phyloP scores from a whole-genome alignment of 148 eudicot genomes.

The Rhododendron williamsianum region DNA sequence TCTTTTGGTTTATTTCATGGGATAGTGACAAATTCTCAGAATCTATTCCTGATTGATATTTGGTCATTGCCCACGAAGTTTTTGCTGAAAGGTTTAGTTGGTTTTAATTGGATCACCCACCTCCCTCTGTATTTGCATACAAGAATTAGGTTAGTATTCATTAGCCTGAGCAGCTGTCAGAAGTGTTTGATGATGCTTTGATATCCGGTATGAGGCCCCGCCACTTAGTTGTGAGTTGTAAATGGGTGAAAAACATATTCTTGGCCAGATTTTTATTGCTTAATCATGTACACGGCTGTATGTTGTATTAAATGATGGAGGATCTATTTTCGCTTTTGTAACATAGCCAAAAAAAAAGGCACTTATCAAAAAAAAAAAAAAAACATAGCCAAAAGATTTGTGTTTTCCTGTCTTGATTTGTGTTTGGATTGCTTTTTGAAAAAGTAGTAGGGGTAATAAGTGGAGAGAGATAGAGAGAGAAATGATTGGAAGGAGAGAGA shows the following conservation, averaged over 20 bases:
- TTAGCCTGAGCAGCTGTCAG: constrained; percentile 9
- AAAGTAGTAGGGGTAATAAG: no score
- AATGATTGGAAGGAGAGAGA: no score
- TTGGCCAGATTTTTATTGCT: background rate
- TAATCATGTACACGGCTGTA: constrained; percentile 4
- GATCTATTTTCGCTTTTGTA: background rate
- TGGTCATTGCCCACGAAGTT: background rate
- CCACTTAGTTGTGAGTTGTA: constrained; percentile 12
- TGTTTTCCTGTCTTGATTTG: no score
- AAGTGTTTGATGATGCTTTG: constrained; percentile 8
- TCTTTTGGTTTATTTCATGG: background rate
- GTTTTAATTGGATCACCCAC: constrained; percentile 2
- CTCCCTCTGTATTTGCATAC: background rate
- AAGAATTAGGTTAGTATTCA: background rate
- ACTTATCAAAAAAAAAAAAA: no score
- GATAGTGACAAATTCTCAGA: background rate
- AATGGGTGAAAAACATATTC: background rate
- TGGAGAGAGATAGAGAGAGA: no score
- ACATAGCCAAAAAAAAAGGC: no score
- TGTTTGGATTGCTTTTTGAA: no score
- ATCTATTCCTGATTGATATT: background rate
- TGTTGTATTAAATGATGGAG: constrained; percentile 5
- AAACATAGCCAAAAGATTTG: no score
- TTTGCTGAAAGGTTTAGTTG: background rate
- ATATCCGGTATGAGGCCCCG: constrained; percentile 12